Conservation (phyloP, 208 protist species). For the Phytomonas sp. region DNA sequence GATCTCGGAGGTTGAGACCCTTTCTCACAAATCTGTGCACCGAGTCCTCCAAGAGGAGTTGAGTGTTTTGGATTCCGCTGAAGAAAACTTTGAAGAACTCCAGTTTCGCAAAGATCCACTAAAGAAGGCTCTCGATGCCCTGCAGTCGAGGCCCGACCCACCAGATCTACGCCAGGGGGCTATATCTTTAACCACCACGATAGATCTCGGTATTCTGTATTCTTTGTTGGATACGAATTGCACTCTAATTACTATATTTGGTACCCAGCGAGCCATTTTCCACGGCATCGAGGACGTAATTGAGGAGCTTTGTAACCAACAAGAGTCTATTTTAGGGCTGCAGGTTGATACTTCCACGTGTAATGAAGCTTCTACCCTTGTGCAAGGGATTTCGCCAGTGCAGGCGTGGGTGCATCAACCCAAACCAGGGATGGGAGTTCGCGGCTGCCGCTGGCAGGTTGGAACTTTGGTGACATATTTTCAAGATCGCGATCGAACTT, state of each 20-base stretch:
- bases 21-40: constrained; percentile 18
- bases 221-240: constrained; percentile 19
- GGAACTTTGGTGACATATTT: constrained; percentile 43
- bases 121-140: constrained; percentile 10
- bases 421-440: constrained; percentile 10
- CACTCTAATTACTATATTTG: constrained; percentile 17
- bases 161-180: constrained; percentile 16
- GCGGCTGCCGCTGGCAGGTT: constrained; percentile 9
- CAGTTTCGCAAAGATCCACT: constrained; percentile 11
- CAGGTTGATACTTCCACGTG: constrained; percentile 14
- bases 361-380: not conserved
- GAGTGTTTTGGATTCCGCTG: not conserved
- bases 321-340: constrained; percentile 28
- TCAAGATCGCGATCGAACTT: constrained; percentile 16
- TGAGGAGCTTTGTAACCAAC: constrained; percentile 41
- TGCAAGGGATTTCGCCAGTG: constrained; percentile 23
- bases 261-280: constrained; percentile 9
- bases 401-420: constrained; percentile 13
- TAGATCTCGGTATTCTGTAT: constrained; percentile 20
- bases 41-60: constrained; percentile 17
- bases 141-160: constrained; percentile 23
- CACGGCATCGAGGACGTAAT: constrained; percentile 32
- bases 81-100: not conserved
- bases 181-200: constrained; percentile 23
- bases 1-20: constrained; percentile 13